These are phyloP conservation scores for Pholiota adiposa DNA, from an alignment of 1,284 basidiomycete species.

Conservation along the genomic window DNA sequence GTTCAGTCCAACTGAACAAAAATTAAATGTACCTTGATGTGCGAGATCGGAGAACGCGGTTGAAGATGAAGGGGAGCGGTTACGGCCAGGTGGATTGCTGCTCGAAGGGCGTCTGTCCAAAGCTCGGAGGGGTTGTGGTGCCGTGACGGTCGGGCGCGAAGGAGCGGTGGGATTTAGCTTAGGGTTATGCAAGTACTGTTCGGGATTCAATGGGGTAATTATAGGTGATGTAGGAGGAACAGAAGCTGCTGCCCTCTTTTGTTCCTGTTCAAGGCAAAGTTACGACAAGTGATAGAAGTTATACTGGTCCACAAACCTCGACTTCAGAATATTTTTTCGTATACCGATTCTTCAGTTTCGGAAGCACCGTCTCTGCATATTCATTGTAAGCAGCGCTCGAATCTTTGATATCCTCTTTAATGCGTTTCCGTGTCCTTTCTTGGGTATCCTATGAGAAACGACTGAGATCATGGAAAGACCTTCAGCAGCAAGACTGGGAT, in stretches of 20 bases:
- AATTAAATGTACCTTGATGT: conserved; percentile 60
- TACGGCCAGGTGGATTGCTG: conserved; percentile 54
- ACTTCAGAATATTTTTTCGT: conserved; percentile 81
- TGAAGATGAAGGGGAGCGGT: conserved; percentile 72
- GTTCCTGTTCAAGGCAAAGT: conserved; percentile 49
- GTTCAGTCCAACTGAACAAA: neutral
- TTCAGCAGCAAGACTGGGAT: neutral
- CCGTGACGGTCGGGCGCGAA: conserved; percentile 52
- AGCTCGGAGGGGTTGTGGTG: conserved; percentile 72
- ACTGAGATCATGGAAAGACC: conserved; percentile 7
- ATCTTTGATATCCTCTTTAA: conserved; percentile 86
- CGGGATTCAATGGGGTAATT: conserved; percentile 28
- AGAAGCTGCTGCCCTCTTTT: conserved; percentile 53
- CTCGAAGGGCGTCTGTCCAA: conserved; percentile 76
- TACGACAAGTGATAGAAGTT: neutral
- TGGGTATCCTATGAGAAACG: conserved; percentile 70
- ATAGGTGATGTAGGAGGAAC: conserved; percentile 36
- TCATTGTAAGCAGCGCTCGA: conserved; percentile 76
- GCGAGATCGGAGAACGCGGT: conserved; percentile 77
- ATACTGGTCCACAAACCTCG: conserved; percentile 56
- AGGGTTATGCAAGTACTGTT: conserved; percentile 34
- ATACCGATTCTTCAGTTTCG: conserved; percentile 79
- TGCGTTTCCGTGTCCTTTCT: conserved; percentile 85
- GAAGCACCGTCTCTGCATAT: conserved; percentile 75
- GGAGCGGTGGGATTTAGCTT: conserved; percentile 40